phyloP scores from a whole-genome alignment of 306 rosid genomes.

The Citrullus amarus region DNA sequence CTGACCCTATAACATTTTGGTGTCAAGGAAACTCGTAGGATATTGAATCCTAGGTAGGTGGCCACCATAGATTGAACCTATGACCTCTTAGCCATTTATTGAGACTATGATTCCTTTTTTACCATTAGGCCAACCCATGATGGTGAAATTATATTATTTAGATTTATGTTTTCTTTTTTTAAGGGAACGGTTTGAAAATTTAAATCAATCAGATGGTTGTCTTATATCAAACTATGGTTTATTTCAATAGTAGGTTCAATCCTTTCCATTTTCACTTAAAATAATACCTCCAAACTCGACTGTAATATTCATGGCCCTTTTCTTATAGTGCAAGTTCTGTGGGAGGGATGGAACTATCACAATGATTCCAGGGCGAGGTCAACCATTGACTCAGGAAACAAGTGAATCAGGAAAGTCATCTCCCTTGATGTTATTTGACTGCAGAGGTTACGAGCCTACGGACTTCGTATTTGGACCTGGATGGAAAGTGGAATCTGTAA shows the following conservation, averaged over 20 bases:
- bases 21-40: too few species aligned
- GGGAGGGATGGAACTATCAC: conserved; percentile 77
- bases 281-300: not conserved
- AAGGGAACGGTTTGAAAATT: not conserved
- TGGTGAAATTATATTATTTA: not conserved
- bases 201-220: not conserved
- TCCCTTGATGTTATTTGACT: conserved; percentile 74
- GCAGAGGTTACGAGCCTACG: conserved; percentile 76
- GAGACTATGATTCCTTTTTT: too few species aligned
- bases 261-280: not conserved
- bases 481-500: conserved; percentile 88
- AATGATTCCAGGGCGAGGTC: conserved; percentile 55
- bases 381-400: conserved; percentile 42
- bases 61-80: too few species aligned
- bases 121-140: too few species aligned
- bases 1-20: too few species aligned
- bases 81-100: too few species aligned
- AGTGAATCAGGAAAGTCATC: conserved; percentile 47
- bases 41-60: too few species aligned
- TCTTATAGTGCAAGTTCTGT: conserved; percentile 82
- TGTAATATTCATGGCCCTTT: conserved; percentile 10
- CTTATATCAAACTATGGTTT: not conserved
- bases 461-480: conserved; percentile 40
- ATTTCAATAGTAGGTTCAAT: not conserved
- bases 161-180: too few species aligned